These are phyloP conservation scores for Fraxinus nigra DNA, from an alignment of 305 asterid genomes.

Conservation along the genomic window DNA sequence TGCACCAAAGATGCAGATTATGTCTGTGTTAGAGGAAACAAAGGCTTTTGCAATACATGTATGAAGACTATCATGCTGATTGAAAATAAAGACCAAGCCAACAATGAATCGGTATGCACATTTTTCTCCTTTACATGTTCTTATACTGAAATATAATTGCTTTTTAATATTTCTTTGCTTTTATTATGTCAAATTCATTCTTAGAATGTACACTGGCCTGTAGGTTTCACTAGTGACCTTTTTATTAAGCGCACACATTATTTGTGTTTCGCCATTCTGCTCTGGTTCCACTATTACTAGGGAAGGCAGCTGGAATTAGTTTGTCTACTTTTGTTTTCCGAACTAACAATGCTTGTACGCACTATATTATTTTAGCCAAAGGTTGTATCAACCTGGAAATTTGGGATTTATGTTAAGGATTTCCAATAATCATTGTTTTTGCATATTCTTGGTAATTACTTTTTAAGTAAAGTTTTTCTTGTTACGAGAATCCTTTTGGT, in stretches of 20 bases:
- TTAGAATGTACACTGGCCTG: background rate
- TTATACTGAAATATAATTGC: background rate
- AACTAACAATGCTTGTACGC: background rate
- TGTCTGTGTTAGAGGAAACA: slow-evolving; percentile 67
- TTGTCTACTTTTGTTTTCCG: background rate
- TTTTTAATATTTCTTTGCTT: background rate
- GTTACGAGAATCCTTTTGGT: background rate
- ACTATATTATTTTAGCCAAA: background rate
- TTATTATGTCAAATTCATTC: background rate
- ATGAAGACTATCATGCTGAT: slow-evolving; percentile 80
- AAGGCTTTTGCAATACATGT: slow-evolving; percentile 90
- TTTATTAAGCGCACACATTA: background rate
- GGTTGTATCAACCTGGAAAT: slow-evolving; percentile 10
- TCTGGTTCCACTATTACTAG: background rate
- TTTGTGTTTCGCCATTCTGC: background rate
- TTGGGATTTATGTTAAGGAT: slow-evolving; percentile 1
- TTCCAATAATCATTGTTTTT: background rate
- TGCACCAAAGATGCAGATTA: slow-evolving; percentile 70
- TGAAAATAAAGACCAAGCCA: slow-evolving; percentile 74
- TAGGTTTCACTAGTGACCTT: background rate
- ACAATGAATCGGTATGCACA: slow-evolving; percentile 61
- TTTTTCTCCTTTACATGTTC: slow-evolving; percentile 17
- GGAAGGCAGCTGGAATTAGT: slow-evolving; percentile 4
- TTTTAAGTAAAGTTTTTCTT: background rate
- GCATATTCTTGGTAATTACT: background rate